Evolutionary conservation across 768 basidiomycete species (phyloP).

Genomic region (Mycena filopes): DNA sequence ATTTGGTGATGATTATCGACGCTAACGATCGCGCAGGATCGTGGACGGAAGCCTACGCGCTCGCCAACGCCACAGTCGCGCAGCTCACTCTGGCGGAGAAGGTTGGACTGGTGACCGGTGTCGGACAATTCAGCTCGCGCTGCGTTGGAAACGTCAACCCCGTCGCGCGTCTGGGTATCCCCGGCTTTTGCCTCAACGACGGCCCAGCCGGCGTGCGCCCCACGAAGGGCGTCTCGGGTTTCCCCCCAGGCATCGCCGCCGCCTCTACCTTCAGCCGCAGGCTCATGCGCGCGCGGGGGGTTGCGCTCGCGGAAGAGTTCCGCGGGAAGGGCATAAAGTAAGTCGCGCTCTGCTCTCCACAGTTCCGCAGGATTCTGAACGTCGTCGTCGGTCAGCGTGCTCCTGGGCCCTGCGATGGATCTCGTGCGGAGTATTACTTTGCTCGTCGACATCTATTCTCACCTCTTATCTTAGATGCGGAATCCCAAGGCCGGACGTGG

Average conservation of each 20-base stretch:
- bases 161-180: constrained; percentile 52
- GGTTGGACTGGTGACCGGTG: constrained; percentile 56
- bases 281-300: constrained; percentile 70
- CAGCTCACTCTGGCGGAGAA: constrained; percentile 59
- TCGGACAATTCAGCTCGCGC: constrained; percentile 56
- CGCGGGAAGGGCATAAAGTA: constrained; percentile 72
- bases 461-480: constrained; percentile 50
- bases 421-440: constrained; percentile 49
- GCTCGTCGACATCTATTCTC: neutral
- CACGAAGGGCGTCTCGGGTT: constrained; percentile 57
- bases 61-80: constrained; percentile 48
- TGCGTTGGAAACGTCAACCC: constrained; percentile 60
- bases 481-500: constrained; percentile 62
- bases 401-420: constrained; percentile 65
- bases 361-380: neutral
- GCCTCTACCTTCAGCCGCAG: constrained; percentile 66
- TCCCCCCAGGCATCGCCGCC: constrained; percentile 68
- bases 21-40: too few species aligned
- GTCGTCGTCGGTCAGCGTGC: constrained; percentile 47
- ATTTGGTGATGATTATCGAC: too few species aligned
- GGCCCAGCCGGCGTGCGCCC: constrained; percentile 59
- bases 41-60: constrained; percentile 55
- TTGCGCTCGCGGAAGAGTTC: constrained; percentile 74
- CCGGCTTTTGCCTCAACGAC: constrained; percentile 59
- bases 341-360: neutral